phyloP scores from a whole-genome alignment of 225 moss, liverwort and hornwort genomes.

The Takakia lepidozioides region DNA sequence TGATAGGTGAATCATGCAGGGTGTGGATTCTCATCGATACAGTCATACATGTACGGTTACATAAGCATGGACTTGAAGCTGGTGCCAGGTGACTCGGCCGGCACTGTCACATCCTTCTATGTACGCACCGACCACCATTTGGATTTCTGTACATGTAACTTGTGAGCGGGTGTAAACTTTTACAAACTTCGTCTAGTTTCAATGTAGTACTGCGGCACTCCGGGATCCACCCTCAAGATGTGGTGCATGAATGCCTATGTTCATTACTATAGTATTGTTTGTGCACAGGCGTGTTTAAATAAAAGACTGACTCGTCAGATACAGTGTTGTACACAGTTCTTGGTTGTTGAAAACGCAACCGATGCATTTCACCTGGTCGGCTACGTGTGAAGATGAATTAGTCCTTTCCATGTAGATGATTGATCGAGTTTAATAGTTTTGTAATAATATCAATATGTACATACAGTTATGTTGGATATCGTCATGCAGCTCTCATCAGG shows the following conservation, averaged over 20 bases:
- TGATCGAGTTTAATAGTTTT: neutral
- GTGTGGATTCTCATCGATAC: slow-evolving; percentile 8
- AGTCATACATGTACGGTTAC: slow-evolving; percentile 6
- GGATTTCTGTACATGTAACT: neutral
- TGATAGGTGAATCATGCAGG: too few relatives aligned
- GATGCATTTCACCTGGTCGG: too few relatives aligned
- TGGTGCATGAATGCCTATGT: neutral
- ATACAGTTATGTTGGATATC: neutral
- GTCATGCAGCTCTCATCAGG: slow-evolving; percentile 34
- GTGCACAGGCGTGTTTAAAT: neutral
- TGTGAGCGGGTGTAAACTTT: neutral
- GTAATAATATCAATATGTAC: neutral
- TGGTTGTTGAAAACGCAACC: too few relatives aligned
- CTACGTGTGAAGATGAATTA: too few relatives aligned
- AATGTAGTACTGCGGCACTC: neutral
- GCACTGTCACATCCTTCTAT: slow-evolving; percentile 12
- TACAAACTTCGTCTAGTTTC: neutral
- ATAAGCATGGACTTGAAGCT: slow-evolving; percentile 14
- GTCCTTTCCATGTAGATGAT: too few relatives aligned
- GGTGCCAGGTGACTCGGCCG: slow-evolving; percentile 12
- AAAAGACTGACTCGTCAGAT: neutral
- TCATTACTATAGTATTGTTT: neutral
- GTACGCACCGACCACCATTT: slow-evolving; percentile 7
- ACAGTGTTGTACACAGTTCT: too few relatives aligned
- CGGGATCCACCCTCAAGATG: neutral